These are phyloP conservation scores for Sphagnum tenellum DNA, from an alignment of 225 moss, liverwort and hornwort species.

Conservation along the genomic window DNA sequence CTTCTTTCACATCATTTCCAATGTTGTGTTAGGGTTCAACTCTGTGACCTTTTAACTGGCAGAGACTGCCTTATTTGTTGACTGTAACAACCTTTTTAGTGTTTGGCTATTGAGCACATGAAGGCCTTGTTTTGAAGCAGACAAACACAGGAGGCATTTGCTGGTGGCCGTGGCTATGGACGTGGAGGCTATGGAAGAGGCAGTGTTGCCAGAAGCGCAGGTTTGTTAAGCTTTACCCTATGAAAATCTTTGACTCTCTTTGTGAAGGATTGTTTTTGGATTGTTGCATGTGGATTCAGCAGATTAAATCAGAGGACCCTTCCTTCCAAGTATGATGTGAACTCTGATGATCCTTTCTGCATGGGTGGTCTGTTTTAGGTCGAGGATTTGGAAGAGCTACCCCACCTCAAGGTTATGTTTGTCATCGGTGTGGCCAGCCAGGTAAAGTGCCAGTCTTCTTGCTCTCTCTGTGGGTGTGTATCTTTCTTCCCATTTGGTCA, in stretches of 20 bases:
- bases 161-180: constrained; percentile 85
- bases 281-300: not conserved
- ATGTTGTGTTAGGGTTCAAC: too few species aligned
- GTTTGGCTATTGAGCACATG: not conserved
- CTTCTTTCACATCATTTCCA: too few species aligned
- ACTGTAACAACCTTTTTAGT: too few species aligned
- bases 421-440: constrained; percentile 98
- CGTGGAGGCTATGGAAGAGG: constrained; percentile 82
- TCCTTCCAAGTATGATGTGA: too few species aligned
- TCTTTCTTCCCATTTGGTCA: not conserved
- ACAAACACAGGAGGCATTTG: constrained; percentile 87
- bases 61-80: too few species aligned
- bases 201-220: constrained; percentile 60
- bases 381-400: constrained; percentile 84
- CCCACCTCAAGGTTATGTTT: constrained; percentile 96
- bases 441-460: constrained; percentile 18
- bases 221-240: constrained; percentile 5
- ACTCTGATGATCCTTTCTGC: too few species aligned
- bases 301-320: not conserved
- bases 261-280: too few species aligned
- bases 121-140: constrained; percentile 15
- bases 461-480: not conserved
- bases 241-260: too few species aligned
- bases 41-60: too few species aligned
- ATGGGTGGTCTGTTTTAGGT: constrained; percentile 23